Base-by-base conservation (phyloP, 106 monocot species). In the Acorus calamus region DNA sequence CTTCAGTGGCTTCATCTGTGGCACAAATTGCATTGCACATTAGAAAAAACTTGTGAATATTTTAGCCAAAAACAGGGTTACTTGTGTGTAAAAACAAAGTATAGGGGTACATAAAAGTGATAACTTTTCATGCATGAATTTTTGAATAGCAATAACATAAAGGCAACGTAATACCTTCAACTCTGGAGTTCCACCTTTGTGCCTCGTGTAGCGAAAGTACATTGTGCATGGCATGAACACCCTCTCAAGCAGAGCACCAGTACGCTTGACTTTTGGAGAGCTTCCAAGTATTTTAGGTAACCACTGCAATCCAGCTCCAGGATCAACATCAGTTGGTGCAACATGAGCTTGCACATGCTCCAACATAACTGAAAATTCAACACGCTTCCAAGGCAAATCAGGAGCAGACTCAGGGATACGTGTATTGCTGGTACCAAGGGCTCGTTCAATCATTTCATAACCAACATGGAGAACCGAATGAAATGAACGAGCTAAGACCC, bases 291-390 rank as follows among this genome's bases (percentile, higher is more conserved):
- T 98, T 76, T 92, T 88, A 43, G 91, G 91, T 53, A 98, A 65
- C 98, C 98, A 98, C 65, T 98, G 98, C 61, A 98, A 80, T 42
- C 98, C 92, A 77, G 98, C 98, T 74, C 98, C 98, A 54, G 98
- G 98, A 74, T 98, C 98, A 66, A 98, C 88, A 83, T 98, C 98
- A 54, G 98, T 98, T 56, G 98, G 98, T 69, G 98, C 98, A 45
- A 98, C 98, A 79, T 98, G 98, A 67, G 98, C 89, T 74, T 98
- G 98, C 66, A 92, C 98, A 52, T 92, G 88, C 63, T 98, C 83
- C 43, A 98, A 66, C 98, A 98, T 98, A 42, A 83, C 85, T 68
- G 91, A 91, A 4, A 83, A 74, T 68, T 98, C 98, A 4, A 65
- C 76, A 51, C 92, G 71, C 72, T 88, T 83, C 92, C 98, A 98